Conservation (phyloP, 2,329 filamentous ascomycete species). For the Nothophoma quercina region DNA sequence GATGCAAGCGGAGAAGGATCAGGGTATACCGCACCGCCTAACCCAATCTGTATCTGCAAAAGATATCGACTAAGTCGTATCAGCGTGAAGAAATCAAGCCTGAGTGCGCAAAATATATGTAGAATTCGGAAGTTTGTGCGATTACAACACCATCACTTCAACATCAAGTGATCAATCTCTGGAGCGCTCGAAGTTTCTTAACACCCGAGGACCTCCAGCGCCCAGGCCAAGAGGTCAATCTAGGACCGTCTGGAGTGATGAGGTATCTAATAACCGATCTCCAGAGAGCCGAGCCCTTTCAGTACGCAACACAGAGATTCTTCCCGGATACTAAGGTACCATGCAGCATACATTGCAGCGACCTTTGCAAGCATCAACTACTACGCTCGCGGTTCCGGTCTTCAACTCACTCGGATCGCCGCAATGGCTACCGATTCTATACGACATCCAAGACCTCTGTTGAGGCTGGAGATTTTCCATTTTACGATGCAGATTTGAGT, state of each 20-base stretch:
- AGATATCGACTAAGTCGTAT: background rate
- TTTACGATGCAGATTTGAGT: no score
- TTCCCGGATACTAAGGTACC: background rate
- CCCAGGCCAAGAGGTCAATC: background rate
- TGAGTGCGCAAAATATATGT: background rate
- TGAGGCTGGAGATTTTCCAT: background rate
- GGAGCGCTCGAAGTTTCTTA: background rate
- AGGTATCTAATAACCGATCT: background rate
- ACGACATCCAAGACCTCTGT: background rate
- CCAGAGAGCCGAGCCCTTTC: background rate
- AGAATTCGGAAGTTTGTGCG: background rate
- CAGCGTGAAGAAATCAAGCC: background rate
- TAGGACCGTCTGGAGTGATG: background rate
- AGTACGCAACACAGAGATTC: background rate
- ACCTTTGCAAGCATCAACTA: slow-evolving; percentile 1
- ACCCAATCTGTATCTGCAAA: no score
- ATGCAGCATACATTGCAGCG: slow-evolving; percentile 4
- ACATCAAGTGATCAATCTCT: background rate
- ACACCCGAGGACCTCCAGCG: background rate
- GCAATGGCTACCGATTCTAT: background rate
- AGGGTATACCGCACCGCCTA: background rate
- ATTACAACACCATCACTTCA: background rate
- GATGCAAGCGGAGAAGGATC: background rate
- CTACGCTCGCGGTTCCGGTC: background rate
- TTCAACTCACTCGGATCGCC: background rate